Evolutionary conservation across 2,329 filamentous ascomycete species (phyloP), one percentile per base, ranked within the genome.

Genomic region (Paecilomyces sp.): DNA sequence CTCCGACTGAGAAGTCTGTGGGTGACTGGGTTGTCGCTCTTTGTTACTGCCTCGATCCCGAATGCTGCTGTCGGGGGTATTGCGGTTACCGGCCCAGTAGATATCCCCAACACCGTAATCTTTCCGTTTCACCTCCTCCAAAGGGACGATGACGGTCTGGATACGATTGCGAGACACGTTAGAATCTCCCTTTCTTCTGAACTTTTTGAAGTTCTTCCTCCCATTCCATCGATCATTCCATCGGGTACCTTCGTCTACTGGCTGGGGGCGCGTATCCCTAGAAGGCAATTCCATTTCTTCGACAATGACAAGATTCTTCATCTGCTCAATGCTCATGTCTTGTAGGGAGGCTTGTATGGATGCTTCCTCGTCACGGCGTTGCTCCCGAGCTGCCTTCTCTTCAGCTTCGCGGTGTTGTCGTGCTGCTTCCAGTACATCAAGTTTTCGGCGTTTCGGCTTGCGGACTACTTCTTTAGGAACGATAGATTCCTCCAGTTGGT

Each of bases 201-300:
- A 99, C 67, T 86, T 89, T 74, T 99, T 99, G 78, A 96, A 99
- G 70, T 99, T 97, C 74, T 91, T 93, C 52, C 93, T 83, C 0
- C 93, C 94, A 70, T 97, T 96, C 94, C 94, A 99, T 47, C 82
- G 82, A 0, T 91, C 86, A 65, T 97, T 85, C 92, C 93, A 97
- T 50, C 90, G 82, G 4, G 87, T 84, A 18, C 81, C 75, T 34
- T 73, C 73, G n/a, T 77, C 70, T 57, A 75, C 64, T n/a, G 75
- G 67, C 64, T 62, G 65, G 62, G 57, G 67, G 67, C 67, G 64
- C 65, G 63, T 62, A 57, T 62, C 51, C 68, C 67, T 68, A 65
- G 63, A 68, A 59, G 25, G 82, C 0, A 97, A 71, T 8, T 88
- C 81, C 75, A 96, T 90, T 63, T 88, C 84, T 68, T 94, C 90